Conservation (phyloP, 2,329 filamentous ascomycete genomes). For the Aspergillus alliaceus region DNA sequence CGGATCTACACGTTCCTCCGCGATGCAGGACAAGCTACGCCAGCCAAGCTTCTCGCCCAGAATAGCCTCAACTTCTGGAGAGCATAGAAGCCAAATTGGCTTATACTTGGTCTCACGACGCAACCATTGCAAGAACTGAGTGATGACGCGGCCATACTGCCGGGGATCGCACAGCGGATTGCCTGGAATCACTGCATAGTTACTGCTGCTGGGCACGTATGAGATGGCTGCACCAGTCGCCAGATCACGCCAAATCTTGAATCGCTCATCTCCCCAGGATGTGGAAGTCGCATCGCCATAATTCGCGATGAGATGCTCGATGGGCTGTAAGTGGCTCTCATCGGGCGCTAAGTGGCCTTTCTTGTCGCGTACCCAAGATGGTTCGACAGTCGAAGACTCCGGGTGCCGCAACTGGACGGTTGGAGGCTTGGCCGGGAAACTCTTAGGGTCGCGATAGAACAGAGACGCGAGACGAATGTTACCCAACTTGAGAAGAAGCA, state of each 20-base stretch:
- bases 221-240: constrained; percentile 79
- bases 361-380: constrained; percentile 56
- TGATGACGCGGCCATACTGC: constrained; percentile 73
- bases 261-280: constrained; percentile 87
- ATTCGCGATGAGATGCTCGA: constrained; percentile 89
- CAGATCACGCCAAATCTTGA: constrained; percentile 81
- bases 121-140: constrained; percentile 72
- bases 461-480: constrained; percentile 87
- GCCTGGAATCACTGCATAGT: constrained; percentile 81
- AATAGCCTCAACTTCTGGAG: constrained; percentile 73
- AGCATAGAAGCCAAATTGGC: constrained; percentile 88
- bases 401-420: constrained; percentile 73
- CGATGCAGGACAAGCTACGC: constrained; percentile 84
- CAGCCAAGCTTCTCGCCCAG: constrained; percentile 79
- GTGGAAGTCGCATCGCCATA: constrained; percentile 94
- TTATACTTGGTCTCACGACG: constrained; percentile 70
- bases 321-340: constrained; percentile 62
- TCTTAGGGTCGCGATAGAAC: constrained; percentile 86
- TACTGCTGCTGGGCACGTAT: constrained; percentile 69
- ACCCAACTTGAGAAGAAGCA: constrained; percentile 80
- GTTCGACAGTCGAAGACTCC: constrained; percentile 77
- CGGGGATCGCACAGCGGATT: constrained; percentile 79
- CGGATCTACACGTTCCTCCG: constrained; percentile 83
- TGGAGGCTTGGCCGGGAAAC: constrained; percentile 68
- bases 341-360: constrained; percentile 44